Conservation (phyloP, 257 asterid species). For the Gentiana dahurica region DNA sequence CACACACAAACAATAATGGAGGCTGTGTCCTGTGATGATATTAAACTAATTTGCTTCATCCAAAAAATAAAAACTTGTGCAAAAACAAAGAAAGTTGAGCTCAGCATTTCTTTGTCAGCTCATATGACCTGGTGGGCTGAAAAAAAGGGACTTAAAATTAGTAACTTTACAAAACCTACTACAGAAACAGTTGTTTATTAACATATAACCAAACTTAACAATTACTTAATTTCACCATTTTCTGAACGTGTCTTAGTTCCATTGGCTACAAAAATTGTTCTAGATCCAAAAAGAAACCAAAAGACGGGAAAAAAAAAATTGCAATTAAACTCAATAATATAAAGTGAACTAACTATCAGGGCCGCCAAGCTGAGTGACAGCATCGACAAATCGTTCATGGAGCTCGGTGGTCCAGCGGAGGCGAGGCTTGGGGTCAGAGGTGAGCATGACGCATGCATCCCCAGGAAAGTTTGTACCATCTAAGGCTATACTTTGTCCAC, state of each 20-base stretch:
- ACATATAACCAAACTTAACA: background rate
- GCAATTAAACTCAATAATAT: background rate
- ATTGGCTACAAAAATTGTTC: background rate
- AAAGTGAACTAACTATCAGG: conserved; percentile 34
- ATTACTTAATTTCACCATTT: too few relatives aligned
- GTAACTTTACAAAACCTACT: background rate
- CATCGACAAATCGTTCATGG: conserved; percentile 47
- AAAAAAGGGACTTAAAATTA: too few relatives aligned
- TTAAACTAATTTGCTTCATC: too few relatives aligned
- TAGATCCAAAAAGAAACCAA: background rate
- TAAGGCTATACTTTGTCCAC: conserved; percentile 2
- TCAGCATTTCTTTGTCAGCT: too few relatives aligned
- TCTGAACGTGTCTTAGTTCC: background rate
- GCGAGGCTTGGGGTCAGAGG: conserved; percentile 48
- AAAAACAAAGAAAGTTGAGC: too few relatives aligned
- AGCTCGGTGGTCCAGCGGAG: conserved; percentile 62
- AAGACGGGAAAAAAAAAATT: too few relatives aligned
- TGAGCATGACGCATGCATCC: conserved; percentile 38
- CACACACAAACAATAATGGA: too few relatives aligned
- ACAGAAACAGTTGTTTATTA: background rate
- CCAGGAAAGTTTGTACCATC: conserved; percentile 26
- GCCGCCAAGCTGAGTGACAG: conserved; percentile 53
- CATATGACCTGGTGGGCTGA: too few relatives aligned
- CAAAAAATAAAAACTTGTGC: too few relatives aligned
- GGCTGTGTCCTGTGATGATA: too few relatives aligned